Conservation (phyloP, 2,329 filamentous ascomycete genomes). For the Botrytis hyacinthi region DNA sequence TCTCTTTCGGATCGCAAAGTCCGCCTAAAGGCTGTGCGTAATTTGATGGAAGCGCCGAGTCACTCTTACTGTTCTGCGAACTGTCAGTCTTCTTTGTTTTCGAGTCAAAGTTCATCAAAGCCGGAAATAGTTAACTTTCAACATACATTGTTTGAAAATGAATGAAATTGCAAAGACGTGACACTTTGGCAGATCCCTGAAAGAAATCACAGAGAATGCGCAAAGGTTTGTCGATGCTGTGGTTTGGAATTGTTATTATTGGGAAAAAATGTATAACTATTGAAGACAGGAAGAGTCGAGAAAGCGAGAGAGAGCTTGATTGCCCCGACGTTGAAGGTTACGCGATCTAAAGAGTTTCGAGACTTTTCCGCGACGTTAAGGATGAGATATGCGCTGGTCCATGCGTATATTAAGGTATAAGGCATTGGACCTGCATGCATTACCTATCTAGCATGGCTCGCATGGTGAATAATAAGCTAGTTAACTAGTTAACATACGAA, state of each 20-base stretch:
- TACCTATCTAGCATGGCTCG: not conserved
- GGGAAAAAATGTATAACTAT: not conserved
- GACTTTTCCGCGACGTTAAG: conserved; percentile 20
- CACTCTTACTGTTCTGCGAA: conserved; percentile 10
- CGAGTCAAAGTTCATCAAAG: not conserved
- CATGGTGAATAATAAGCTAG: not conserved
- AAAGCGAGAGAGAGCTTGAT: conserved; percentile 8
- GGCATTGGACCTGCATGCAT: not conserved
- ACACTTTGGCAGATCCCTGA: conserved; percentile 38
- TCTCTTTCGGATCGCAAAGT: conserved; percentile 7
- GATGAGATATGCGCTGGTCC: conserved; percentile 19
- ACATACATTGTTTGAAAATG: conserved; percentile 36
- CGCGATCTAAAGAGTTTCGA: conserved; percentile 7
- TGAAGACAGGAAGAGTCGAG: conserved; percentile 23
- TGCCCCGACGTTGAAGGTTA: conserved; percentile 21
- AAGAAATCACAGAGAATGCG: conserved; percentile 35
- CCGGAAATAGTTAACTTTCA: conserved; percentile 15
- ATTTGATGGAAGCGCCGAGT: not conserved
- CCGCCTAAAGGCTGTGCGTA: not conserved
- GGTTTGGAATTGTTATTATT: conserved; percentile 10
- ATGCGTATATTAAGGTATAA: conserved; percentile 18
- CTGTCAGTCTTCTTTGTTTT: conserved; percentile 20
- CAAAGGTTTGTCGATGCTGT: conserved; percentile 37
- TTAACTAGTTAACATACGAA: too few relatives aligned
- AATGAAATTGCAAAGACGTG: conserved; percentile 36